Base-by-base conservation (phyloP, 108 stramenopile species). In the Skeletonema menzelii region DNA sequence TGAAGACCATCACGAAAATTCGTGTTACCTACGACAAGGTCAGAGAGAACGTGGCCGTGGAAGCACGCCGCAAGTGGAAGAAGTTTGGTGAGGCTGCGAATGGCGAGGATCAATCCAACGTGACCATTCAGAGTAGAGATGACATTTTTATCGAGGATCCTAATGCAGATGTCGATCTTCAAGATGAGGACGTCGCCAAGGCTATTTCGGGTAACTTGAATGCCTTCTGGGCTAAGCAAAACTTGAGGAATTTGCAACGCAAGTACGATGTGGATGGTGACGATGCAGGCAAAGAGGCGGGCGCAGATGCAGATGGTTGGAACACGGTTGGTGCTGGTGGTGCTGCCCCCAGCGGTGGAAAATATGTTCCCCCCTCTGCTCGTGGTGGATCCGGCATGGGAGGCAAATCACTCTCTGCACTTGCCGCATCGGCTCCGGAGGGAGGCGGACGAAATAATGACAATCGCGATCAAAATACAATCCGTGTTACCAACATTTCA, bases 401-500 rank as follows among this genome's bases (percentile, higher is more conserved):
- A 6, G 88, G 84, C 20, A 78, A 88, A 62, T 81, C 87, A 30
- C 87, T 86, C 55, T 70, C 82, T 19, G 87, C 73, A 12, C 42
- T 80, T 28, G 79, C 75, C 27, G 69, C 84, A 4, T 20, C 82
- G 27, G 77, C 72, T 1, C 71, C 63, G 0, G 76, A 63, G 27
- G 68, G 67, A 34, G 83, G 76, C 14, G 81, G 59, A 0, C 24
- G 27, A 8, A 61, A 28, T 47, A 69, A 63, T 19, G 84, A 87
- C 62, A 95, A 93, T 42, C 93, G 96, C 56, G 96, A 98, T 76
- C 81, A 95, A 56, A 97, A 96, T 55, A 98, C 97, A 57, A 89
- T 99, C 68, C 97, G 99, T 37, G 97, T 98, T 63, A 98, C 99
- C 59, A 99, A 99, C 81, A 95, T 99, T 69, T 95, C 95, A 26